Conservation (phyloP, 2,329 filamentous ascomycete species). For the Sphaerulina populicola region DNA sequence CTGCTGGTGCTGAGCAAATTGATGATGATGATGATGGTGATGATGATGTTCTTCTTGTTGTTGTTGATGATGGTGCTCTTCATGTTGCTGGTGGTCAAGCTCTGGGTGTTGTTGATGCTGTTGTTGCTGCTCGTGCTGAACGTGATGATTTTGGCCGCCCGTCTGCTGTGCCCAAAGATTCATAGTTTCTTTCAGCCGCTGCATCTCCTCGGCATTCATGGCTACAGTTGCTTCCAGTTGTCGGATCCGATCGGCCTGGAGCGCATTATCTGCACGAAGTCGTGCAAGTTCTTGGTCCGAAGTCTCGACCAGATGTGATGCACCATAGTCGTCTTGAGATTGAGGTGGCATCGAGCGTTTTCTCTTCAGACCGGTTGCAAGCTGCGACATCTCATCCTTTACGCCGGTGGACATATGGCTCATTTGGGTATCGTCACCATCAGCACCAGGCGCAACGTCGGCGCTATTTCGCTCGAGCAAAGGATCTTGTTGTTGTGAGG, state of each 20-base stretch:
- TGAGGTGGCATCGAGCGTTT: slow-evolving; percentile 10
- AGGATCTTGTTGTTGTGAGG: slow-evolving; percentile 16
- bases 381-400: neutral
- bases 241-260: slow-evolving; percentile 34
- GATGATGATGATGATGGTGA: neutral
- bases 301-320: slow-evolving; percentile 16
- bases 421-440: slow-evolving; percentile 18
- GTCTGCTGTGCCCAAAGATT: slow-evolving; percentile 11
- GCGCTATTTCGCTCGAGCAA: slow-evolving; percentile 12
- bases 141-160: slow-evolving; percentile 2
- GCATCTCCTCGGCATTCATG: slow-evolving; percentile 6
- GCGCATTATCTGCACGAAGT: slow-evolving; percentile 36
- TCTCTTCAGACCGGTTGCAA: slow-evolving; percentile 6
- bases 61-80: neutral
- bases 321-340: neutral
- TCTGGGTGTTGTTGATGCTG: slow-evolving; percentile 2
- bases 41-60: neutral
- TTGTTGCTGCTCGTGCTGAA: slow-evolving; percentile 4
- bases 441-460: slow-evolving; percentile 14
- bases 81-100: neutral
- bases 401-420: slow-evolving; percentile 1
- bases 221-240: slow-evolving; percentile 19
- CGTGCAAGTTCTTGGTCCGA: slow-evolving; percentile 35
- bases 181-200: slow-evolving; percentile 11
- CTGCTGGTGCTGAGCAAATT: neutral